These are phyloP conservation scores for Leptoxyphium fumago DNA, from an alignment of 2,329 filamentous ascomycete species.

Conservation along the genomic window DNA sequence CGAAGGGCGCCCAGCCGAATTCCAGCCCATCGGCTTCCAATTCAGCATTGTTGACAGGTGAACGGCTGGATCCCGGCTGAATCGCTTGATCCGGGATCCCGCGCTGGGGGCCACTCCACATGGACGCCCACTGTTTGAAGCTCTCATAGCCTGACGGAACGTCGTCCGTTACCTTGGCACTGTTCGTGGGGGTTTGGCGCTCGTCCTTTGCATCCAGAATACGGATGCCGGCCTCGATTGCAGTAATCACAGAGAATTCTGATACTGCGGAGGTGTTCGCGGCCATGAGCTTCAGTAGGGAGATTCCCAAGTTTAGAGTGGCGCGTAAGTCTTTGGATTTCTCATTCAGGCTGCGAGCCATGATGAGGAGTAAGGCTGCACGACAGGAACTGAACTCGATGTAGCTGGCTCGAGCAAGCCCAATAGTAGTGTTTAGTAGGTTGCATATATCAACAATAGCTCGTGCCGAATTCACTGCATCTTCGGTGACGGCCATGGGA, in stretches of 20 bases:
- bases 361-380: slow-evolving; percentile 20
- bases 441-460: slow-evolving; percentile 16
- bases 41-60: not conserved
- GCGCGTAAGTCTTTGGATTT: slow-evolving; percentile 12
- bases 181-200: not conserved
- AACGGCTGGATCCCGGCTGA: not conserved
- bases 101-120: not conserved
- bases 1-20: not conserved
- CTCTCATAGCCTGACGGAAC: not conserved
- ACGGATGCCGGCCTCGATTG: slow-evolving; percentile 12
- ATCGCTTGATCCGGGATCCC: not conserved
- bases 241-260: slow-evolving; percentile 19
- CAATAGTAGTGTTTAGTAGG: slow-evolving; percentile 11
- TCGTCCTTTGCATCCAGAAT: slow-evolving; percentile 1
- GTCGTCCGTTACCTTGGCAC: not conserved
- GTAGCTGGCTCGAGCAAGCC: slow-evolving; percentile 21
- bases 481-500: slow-evolving; percentile 9
- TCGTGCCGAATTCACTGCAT: slow-evolving; percentile 15
- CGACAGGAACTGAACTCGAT: slow-evolving; percentile 24
- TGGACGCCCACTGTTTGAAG: not conserved
- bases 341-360: slow-evolving; percentile 18
- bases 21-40: not conserved
- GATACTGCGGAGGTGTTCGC: slow-evolving; percentile 17
- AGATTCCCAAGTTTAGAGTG: slow-evolving; percentile 13
- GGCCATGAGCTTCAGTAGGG: slow-evolving; percentile 20